Evolutionary conservation across 1,284 basidiomycete genomes (phyloP), one percentile per base, ranked within the genome.

Genomic region (Microbotryum saponariae): DNA sequence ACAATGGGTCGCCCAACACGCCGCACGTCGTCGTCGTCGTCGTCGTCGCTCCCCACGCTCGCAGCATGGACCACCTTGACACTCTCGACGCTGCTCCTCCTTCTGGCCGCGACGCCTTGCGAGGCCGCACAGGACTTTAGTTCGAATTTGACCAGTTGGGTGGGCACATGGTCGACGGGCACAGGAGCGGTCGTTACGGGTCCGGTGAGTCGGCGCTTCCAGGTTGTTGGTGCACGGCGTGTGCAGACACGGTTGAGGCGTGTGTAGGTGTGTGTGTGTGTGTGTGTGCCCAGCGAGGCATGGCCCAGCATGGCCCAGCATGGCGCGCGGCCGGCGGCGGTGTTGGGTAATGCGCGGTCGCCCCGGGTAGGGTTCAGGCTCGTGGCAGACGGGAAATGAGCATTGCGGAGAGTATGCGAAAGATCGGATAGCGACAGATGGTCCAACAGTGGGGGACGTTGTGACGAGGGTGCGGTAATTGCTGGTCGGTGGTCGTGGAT

Each of bases 141-240:
- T 21, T 59, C 59, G 10, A 71, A 71, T 62, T 58, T 61, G 31
- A 71, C 70, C 18, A 48, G 51, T 4, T 62, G 96, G 57, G 68
- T 74, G 31, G 92, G 92, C 0, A 92, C 90, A 23, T 97, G 92
- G 92, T 82, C 82, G 58, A 86, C 87, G 48, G 89, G 89, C 23
- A 84, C 82, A 68, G 80, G 81, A 69, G 78, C 81, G 42, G 91
- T 96, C 44, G 51, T 80, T 18, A 94, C 92, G 20, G 92, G 92
- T 47, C 46, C 84, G n/a, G 90, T 92, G 73, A 76, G 91, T 85
- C 20, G 9, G 49, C 25, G 25, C 52, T 48, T 49, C n/a, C 4
- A 16, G n/a, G 29, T n/a, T 31, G 25, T 42, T 42, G 21, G 14
- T 47, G 29, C 3, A 42, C 1, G 52, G 14, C 4, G 29, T n/a